Evolutionary conservation across 208 protist species (phyloP).

Genomic region (Naegleria lovaniensis): DNA sequence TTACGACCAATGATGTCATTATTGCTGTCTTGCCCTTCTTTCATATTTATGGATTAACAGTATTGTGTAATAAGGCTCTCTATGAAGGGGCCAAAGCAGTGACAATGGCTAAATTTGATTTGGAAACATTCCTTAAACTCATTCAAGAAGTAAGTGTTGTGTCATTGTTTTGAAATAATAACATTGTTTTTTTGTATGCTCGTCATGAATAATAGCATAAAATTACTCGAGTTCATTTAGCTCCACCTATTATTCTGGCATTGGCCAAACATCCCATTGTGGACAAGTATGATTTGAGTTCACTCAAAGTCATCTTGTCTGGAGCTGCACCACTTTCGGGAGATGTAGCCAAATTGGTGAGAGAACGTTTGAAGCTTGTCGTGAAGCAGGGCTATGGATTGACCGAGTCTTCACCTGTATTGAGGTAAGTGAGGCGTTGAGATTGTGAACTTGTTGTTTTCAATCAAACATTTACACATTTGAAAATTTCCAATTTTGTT

Average conservation of each 20-base stretch:
- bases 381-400: slow-evolving; percentile 24
- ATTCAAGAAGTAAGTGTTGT: neutral
- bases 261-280: slow-evolving; percentile 60
- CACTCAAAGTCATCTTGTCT: slow-evolving; percentile 41
- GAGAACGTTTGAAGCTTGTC: neutral
- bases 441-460: neutral
- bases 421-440: neutral
- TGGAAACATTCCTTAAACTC: neutral
- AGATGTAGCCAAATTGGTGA: slow-evolving; percentile 31
- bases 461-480: neutral
- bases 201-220: slow-evolving; percentile 61
- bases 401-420: slow-evolving; percentile 1
- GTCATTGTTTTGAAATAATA: too few species aligned
- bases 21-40: slow-evolving; percentile 49
- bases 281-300: slow-evolving; percentile 47
- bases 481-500: neutral
- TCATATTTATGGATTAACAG: slow-evolving; percentile 53
- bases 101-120: neutral
- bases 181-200: too few species aligned
- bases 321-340: slow-evolving; percentile 58
- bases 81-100: neutral
- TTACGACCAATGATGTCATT: slow-evolving; percentile 31
- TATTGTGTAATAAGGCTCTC: neutral
- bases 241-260: slow-evolving; percentile 61
- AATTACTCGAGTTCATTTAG: slow-evolving; percentile 55